Evolutionary conservation across 2,329 filamentous ascomycete genomes (phyloP), one percentile per base, ranked within the genome.

Genomic region (Hymenoscyphus occultus): DNA sequence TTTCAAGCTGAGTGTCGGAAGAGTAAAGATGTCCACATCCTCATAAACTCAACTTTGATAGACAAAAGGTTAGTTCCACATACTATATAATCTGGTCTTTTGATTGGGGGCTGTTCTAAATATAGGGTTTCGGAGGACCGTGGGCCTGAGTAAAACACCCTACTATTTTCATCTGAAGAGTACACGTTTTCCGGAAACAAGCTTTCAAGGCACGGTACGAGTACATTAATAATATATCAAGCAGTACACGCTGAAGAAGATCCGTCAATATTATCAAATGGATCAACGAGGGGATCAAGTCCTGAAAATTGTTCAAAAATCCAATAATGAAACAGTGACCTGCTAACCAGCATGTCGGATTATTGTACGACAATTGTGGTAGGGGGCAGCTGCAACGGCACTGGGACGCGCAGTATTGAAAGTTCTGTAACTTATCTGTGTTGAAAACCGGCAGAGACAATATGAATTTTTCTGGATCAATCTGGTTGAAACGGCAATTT

Each of bases 401-500:
- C 22, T 59, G 32, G 56, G 32, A 40, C 32, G 39, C 19, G n/a
- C 56, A 19, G 19, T 40, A 59, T 22, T 13, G 56, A 39, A 51
- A 19, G 31, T 58, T 58, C 56, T 58, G 16, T 35, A 58, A 58
- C 56, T 57, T 13, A 31, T 14, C 57, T 39, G 32, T 32, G n/a
- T 39, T 16, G 57, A 39, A 42, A 22, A n/a, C 19, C 39, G 40
- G 16, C 57, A 51, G 31, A 48, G 57, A 19, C 56, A 10, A 16
- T 39, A 42, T 35, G 14, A 16, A 54, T 22, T 31, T 54, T 13
- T 22, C 31, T 51, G 3, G 19, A 6, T n/a, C 10, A 42, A 31
- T 39, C 32, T 35, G 5, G 39, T 54, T 32, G 32, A 32, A 35
- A 28, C 22, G 10, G 13, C 10, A 22, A 39, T 7, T n/a, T 35